Conservation (phyloP, 2,329 filamentous ascomycete species). For the Colletotrichum noveboracense region DNA sequence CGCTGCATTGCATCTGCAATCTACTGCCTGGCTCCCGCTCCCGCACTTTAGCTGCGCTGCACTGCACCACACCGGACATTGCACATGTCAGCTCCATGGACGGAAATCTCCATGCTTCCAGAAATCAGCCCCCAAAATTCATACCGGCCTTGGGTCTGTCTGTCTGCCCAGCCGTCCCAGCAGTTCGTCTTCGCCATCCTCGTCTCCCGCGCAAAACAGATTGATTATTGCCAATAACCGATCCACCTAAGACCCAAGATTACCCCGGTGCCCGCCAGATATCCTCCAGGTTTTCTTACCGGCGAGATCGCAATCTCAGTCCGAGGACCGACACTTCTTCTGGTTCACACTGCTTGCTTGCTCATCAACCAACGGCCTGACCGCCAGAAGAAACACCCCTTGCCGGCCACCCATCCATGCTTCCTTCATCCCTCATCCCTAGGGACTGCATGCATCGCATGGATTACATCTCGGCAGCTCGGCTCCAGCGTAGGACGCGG, state of each 20-base stretch:
- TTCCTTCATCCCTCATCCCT: background rate
- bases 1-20: background rate
- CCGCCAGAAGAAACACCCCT: background rate
- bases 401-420: background rate
- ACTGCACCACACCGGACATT: background rate
- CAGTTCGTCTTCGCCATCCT: background rate
- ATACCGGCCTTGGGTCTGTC: background rate
- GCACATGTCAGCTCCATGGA: background rate
- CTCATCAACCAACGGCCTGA: background rate
- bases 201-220: background rate
- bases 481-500: background rate
- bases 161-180: background rate
- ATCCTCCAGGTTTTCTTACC: background rate
- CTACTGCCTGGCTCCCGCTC: background rate
- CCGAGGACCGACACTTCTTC: background rate
- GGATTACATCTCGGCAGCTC: constrained; percentile 3
- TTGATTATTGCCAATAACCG: constrained; percentile 6
- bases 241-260: background rate
- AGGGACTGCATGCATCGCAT: constrained; percentile 4
- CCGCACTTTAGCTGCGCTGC: background rate
- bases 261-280: background rate
- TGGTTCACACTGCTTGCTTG: background rate
- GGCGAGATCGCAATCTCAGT: background rate
- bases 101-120: background rate
- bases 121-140: background rate